Conservation (phyloP, 2,329 filamentous ascomycete genomes). For the Westerdykella sp. region DNA sequence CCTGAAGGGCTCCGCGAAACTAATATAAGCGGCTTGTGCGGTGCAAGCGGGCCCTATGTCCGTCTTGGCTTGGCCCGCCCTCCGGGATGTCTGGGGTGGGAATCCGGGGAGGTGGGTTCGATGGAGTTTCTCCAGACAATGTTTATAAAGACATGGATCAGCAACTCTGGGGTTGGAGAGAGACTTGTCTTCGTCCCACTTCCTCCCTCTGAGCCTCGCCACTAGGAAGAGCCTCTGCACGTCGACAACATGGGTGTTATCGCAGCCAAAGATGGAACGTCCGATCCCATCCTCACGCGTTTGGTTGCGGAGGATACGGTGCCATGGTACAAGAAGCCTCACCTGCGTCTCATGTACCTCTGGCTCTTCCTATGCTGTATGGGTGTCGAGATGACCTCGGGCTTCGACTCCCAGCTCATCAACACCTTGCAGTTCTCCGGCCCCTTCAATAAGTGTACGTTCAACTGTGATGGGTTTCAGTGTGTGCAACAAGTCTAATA, state of each 20-base stretch:
- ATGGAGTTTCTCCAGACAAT: neutral
- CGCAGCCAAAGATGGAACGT: constrained; percentile 18
- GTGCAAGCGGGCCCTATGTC: neutral
- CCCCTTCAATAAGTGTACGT: constrained; percentile 31
- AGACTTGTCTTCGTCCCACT: neutral
- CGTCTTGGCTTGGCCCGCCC: neutral
- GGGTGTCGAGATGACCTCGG: constrained; percentile 37
- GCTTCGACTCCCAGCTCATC: constrained; percentile 35
- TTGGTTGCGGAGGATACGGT: constrained; percentile 39
- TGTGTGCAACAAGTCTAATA: neutral
- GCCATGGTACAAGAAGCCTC: constrained; percentile 39
- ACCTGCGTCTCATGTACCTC: constrained; percentile 36
- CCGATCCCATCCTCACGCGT: constrained; percentile 41
- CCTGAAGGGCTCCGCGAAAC: neutral
- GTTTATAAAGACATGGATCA: neutral
- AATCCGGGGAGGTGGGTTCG: neutral
- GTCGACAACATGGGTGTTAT: constrained; percentile 22
- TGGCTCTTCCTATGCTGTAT: constrained; percentile 33
- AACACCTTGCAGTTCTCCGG: constrained; percentile 32
- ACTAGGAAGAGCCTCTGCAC: neutral
- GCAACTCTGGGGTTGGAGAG: neutral
- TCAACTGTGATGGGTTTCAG: neutral
- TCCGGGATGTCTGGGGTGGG: neutral
- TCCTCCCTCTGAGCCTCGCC: neutral
- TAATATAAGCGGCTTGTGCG: neutral